These are phyloP conservation scores for Phoma herbarum DNA, from an alignment of 2,329 filamentous ascomycete species.

Conservation along the genomic window DNA sequence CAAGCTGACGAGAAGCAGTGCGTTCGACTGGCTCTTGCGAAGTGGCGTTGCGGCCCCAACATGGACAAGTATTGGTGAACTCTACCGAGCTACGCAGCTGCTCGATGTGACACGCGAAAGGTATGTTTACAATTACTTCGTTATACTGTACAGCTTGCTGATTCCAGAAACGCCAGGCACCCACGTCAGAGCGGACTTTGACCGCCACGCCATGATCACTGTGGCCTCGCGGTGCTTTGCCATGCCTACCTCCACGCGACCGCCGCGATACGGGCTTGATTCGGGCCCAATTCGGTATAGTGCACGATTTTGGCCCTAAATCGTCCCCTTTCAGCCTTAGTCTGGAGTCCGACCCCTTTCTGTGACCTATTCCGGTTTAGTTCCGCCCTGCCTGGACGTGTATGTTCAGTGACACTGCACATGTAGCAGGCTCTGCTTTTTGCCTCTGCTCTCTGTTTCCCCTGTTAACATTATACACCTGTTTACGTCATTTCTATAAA, in stretches of 20 bases:
- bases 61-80: too few relatives aligned
- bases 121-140: too few relatives aligned
- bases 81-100: too few relatives aligned
- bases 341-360: constrained; percentile 10
- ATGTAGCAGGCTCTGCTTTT: background rate
- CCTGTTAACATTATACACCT: background rate
- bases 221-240: too few relatives aligned
- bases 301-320: constrained; percentile 5
- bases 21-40: too few relatives aligned
- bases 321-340: constrained; percentile 5
- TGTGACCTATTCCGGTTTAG: background rate
- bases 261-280: constrained; percentile 2
- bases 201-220: too few relatives aligned
- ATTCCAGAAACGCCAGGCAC: too few relatives aligned
- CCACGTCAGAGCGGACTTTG: too few relatives aligned
- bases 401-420: background rate
- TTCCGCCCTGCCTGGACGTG: background rate
- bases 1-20: too few relatives aligned
- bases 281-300: constrained; percentile 6
- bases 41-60: too few relatives aligned
- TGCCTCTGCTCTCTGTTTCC: background rate
- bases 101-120: too few relatives aligned
- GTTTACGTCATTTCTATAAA: constrained; percentile 1
- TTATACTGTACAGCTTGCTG: too few relatives aligned
- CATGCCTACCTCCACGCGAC: constrained; percentile 10